Base-by-base conservation (phyloP, 2,329 filamentous ascomycete species). In the Talaromyces sp. region DNA sequence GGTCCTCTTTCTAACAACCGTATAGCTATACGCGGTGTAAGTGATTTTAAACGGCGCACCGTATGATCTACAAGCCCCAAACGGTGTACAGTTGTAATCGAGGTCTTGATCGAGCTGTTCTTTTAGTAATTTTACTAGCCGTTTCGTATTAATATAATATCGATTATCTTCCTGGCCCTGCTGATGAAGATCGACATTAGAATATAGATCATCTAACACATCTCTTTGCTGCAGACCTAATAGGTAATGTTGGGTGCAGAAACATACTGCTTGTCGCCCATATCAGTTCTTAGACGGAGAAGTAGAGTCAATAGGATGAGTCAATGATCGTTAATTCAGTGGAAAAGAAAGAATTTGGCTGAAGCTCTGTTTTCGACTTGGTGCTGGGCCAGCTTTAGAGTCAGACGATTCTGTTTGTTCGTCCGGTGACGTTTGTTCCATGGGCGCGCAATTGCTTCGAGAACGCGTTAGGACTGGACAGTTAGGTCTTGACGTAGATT, bases 21-120 rank as follows among this genome's bases (percentile, higher is more conserved):
- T 69, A 43, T 69, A 70, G 6, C 70, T 66, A 58, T 66, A 69
- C 27, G 53, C 52, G 11, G 62, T 31, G 57, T 63, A 71, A 9
- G 65, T 71, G 52, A 73, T 63, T 57, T 70, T 70, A 56, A 73
- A 73, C 26, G 64, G 66, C 4, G 65, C 67, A 11, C 69, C 67
- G 14, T 58, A 69, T 17, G 63, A 51, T 26, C 70, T 67, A 65
- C 65, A 68, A 31, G 14, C 21, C 19, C 70, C 67, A 1, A 72
- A 64, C 2, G 66, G 69, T 11, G 67, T 69, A 58, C 66, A 71
- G 55, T 69, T 61, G 51, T 67, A 52, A 59, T 71, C 68, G 14
- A 71, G 60, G 54, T 70, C 59, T 24, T 65, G 17, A 63, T 69
- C 65, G 1, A 72, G 66, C 64, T 72, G 66, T 56, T 61, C 43